A percentile compares a stretch with the other conserved stretches of the same genome.
Conservation (phyloP, 129 eudicot genomes). For the Ambrosia artemisiifolia region DNA sequence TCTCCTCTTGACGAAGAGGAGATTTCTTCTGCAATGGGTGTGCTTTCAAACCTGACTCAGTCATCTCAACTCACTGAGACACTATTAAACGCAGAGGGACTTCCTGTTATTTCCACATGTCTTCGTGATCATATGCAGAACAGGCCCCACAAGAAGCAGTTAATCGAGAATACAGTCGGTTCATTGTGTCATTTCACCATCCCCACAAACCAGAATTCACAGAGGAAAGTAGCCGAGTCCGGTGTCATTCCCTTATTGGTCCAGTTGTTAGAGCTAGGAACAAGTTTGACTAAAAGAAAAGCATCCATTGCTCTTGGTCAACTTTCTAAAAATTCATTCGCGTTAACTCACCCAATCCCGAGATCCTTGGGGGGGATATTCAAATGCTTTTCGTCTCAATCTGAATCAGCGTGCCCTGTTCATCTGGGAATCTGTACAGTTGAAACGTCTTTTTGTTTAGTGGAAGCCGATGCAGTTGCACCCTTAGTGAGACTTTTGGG, state of each 20-base stretch:
- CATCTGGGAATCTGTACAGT: constrained; percentile 55
- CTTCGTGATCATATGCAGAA: constrained; percentile 35
- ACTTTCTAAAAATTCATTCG: constrained; percentile 41
- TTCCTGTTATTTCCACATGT: constrained; percentile 27
- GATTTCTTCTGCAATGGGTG: constrained; percentile 55
- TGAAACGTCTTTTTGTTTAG: constrained; percentile 53
- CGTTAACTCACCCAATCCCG: constrained; percentile 36
- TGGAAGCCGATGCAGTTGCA: constrained; percentile 52
- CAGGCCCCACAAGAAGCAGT: constrained; percentile 29
- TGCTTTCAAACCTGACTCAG: constrained; percentile 49
- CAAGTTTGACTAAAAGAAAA: constrained; percentile 39
- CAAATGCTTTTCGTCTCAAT: constrained; percentile 51
- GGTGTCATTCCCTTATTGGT: constrained; percentile 55
- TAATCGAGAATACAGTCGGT: constrained; percentile 50
- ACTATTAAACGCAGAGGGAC: constrained; percentile 43
- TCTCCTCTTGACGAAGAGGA: constrained; percentile 47
- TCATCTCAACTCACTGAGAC: constrained; percentile 43
- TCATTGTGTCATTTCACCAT: constrained; percentile 54
- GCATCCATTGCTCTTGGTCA: constrained; percentile 59
- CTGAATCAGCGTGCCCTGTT: constrained; percentile 46
- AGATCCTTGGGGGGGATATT: constrained; percentile 39
- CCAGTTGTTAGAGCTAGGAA: constrained; percentile 48
- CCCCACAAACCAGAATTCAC: constrained; percentile 42
- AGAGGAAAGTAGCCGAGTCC: constrained; percentile 53
- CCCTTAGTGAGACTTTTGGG: constrained; percentile 52